phyloP scores from a whole-genome alignment of 176 grass and related monocot species.

The Zea mays region DNA sequence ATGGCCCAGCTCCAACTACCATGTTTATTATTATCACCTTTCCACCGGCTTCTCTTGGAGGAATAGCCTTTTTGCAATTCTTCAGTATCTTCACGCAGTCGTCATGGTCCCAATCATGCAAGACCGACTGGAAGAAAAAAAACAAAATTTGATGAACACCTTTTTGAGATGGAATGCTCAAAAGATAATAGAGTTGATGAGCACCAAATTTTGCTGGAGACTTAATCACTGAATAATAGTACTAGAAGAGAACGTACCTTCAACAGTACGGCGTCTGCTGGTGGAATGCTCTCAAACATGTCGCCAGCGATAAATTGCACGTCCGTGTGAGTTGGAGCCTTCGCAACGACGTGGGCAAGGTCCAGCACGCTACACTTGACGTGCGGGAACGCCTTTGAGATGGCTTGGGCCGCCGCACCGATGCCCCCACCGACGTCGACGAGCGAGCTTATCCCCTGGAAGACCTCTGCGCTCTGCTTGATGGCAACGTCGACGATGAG shows the following conservation, averaged over 20 bases:
- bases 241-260: background rate
- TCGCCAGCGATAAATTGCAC: background rate
- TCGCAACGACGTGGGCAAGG: background rate
- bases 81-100: conserved; percentile 3
- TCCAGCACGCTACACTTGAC: background rate
- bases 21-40: conserved; percentile 23
- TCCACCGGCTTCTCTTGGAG: conserved; percentile 6
- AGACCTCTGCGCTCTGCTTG: background rate
- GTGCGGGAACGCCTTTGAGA: background rate
- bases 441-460: background rate
- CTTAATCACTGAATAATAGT: no score
- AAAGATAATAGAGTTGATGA: no score
- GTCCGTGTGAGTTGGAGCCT: background rate
- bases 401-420: background rate
- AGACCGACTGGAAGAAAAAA: background rate
- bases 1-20: background rate
- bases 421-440: background rate
- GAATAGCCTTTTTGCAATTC: conserved; percentile 9
- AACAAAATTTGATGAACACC: no score
- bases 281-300: conserved; percentile 6
- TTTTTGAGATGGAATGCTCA: no score
- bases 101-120: conserved; percentile 12
- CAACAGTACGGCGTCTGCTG: background rate
- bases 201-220: no score
- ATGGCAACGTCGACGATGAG: background rate